Evolutionary conservation across 2,329 filamentous ascomycete species (phyloP), one percentile per base, ranked within the genome.

Genomic region (Cladophialophora yegresii): DNA sequence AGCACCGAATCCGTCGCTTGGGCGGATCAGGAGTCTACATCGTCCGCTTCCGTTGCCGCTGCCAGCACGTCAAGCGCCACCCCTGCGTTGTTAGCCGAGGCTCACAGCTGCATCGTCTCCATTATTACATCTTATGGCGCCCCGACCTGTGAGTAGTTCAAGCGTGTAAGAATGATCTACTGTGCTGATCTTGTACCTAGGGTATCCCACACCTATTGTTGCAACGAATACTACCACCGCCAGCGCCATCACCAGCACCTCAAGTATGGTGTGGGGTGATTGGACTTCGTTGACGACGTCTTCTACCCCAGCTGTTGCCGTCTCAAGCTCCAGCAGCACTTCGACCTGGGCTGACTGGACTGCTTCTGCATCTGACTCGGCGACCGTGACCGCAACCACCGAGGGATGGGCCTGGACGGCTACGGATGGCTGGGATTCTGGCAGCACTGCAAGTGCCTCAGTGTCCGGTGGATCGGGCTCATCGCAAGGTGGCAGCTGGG

Each of bases 1-100:
- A 89, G 90, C 68, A 89, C 84, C 78, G 82, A 32, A 4, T 59
- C 57, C 10, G 23, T 12, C 16, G 51, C 45, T 6, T 71, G 77
- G 40, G 72, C 72, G 53, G 63, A 72, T n/a, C 70, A 66, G 61
- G 54, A 62, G 7, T 45, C 54, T 22, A 45, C 49, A 49, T 70
- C 73, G n/a, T 9, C 56, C 10, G 28, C 50, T 7, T 30, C 57
- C 13, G 55, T 50, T 22, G 61, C 58, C 16, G 58, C 47, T 28
- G 62, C 43, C 20, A 54, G 26, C 20, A 50, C 51, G 20, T 60
- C 57, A 28, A 32, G 57, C 13, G 20, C 30, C 10, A 9, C 20
- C 22, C 45, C 26, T 33, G 23, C 30, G 26, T 59, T 22, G 33
- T 51, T 58, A 26, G 47, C 20, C 49, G 50, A 43, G 32, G 36